Evolutionary conservation across 2,329 filamentous ascomycete species (phyloP).

Genomic region (Claviceps arundinis): DNA sequence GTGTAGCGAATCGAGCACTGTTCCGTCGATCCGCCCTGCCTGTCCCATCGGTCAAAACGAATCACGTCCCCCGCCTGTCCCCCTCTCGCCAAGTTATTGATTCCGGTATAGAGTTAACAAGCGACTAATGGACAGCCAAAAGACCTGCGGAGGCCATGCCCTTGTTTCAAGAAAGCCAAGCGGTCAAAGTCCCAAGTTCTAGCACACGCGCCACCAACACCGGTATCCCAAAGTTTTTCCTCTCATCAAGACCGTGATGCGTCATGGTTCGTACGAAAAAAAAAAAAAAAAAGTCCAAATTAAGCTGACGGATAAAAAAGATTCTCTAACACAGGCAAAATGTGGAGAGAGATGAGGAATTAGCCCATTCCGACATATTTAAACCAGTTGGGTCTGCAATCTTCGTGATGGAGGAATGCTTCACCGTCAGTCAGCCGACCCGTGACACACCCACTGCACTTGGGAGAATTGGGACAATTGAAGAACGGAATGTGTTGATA

Average conservation of each 20-base stretch:
- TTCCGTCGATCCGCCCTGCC: no score
- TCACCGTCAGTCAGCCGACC: slow-evolving; percentile 85
- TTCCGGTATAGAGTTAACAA: slow-evolving; percentile 1
- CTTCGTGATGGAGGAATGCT: slow-evolving; percentile 72
- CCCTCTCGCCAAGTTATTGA: slow-evolving; percentile 3
- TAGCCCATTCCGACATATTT: slow-evolving; percentile 78
- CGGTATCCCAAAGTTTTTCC: slow-evolving; percentile 1
- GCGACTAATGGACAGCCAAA: background rate
- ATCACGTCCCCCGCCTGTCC: background rate
- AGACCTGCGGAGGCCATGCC: background rate
- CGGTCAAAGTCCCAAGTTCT: background rate
- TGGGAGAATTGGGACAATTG: slow-evolving; percentile 94
- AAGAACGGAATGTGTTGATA: slow-evolving; percentile 98
- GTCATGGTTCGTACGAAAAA: background rate
- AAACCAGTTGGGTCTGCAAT: slow-evolving; percentile 95
- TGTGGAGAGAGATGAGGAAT: slow-evolving; percentile 7
- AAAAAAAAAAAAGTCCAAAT: background rate
- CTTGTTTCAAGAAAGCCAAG: background rate
- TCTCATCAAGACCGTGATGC: background rate
- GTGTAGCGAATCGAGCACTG: background rate
- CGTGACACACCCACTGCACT: slow-evolving; percentile 77
- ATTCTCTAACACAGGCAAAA: background rate
- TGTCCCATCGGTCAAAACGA: no score
- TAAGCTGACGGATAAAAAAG: background rate
- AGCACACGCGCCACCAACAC: slow-evolving; percentile 6